These are phyloP conservation scores for Corylus heterophylla DNA, from an alignment of 306 rosid genomes.

Conservation along the genomic window DNA sequence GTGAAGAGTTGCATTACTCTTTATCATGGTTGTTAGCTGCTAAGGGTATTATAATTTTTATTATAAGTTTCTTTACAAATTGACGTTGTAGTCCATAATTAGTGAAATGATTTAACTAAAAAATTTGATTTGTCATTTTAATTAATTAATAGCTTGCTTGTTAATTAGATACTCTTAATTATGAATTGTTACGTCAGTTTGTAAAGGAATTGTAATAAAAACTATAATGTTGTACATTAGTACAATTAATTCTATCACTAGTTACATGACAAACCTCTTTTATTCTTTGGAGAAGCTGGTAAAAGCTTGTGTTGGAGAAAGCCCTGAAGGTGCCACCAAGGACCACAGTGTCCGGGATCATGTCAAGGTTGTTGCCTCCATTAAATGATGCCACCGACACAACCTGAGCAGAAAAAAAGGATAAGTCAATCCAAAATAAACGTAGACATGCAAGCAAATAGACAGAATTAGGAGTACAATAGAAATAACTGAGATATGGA, in stretches of 20 bases:
- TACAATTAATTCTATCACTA: neutral
- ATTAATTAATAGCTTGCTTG: no score
- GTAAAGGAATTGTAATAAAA: neutral
- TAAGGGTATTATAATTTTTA: no score
- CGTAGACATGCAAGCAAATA: no score
- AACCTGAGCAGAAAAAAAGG: conserved; percentile 46
- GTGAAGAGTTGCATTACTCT: no score
- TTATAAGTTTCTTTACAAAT: no score
- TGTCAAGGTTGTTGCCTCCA: conserved; percentile 75
- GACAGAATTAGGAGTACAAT: no score
- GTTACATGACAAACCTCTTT: conserved; percentile 53
- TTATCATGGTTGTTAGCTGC: no score
- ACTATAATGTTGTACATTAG: neutral
- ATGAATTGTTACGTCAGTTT: no score
- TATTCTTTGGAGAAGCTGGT: conserved; percentile 74
- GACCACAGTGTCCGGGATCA: conserved; percentile 64
- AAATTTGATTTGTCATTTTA: no score
- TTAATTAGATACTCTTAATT: no score
- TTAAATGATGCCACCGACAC: conserved; percentile 82
- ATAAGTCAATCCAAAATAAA: neutral
- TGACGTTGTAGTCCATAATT: no score
- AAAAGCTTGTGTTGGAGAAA: conserved; percentile 85
- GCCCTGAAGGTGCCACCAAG: conserved; percentile 93
- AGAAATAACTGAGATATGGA: neutral
- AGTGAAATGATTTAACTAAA: no score